phyloP scores from a whole-genome alignment of 768 basidiomycete genomes.

The Boletus speciosus region DNA sequence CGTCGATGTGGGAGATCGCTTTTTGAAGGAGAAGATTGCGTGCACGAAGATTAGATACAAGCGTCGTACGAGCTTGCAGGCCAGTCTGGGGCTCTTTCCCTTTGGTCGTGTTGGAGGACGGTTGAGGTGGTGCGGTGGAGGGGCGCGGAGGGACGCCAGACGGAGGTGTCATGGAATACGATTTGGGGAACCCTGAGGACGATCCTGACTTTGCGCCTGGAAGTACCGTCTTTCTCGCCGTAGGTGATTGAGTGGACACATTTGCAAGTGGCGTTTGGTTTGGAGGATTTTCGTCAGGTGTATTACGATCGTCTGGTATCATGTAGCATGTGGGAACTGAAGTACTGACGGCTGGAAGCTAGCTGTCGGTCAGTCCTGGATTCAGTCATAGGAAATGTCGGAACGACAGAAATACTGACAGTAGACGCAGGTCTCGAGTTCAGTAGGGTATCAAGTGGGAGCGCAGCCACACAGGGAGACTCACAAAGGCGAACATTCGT shows the following conservation, averaged over 20 bases:
- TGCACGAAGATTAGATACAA: slow-evolving; percentile 29
- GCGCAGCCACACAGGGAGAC: slow-evolving; percentile 2
- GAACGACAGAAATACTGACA: slow-evolving; percentile 1
- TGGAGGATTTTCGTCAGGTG: slow-evolving; percentile 8
- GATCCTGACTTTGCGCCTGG: slow-evolving; percentile 7
- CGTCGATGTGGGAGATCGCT: slow-evolving; percentile 31
- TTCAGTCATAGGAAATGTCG: background rate
- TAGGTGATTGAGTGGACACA: slow-evolving; percentile 15
- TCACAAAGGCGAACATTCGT: background rate
- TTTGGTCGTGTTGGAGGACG: slow-evolving; percentile 13
- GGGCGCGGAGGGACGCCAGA: slow-evolving; percentile 23
- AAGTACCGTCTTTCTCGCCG: slow-evolving; percentile 5
- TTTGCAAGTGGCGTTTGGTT: slow-evolving; percentile 14
- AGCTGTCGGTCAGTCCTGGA: background rate
- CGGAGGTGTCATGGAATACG: slow-evolving; percentile 9
- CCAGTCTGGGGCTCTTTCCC: slow-evolving; percentile 9
- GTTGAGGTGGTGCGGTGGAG: slow-evolving; percentile 27
- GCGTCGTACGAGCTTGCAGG: slow-evolving; percentile 15
- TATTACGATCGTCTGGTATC: slow-evolving; percentile 21
- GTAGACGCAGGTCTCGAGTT: background rate
- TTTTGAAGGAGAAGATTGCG: slow-evolving; percentile 31
- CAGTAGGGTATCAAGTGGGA: background rate
- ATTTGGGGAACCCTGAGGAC: background rate
- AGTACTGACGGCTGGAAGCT: background rate
- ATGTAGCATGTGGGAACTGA: slow-evolving; percentile 27